Evolutionary conservation across 2,329 filamentous ascomycete genomes (phyloP), one percentile per base, ranked within the genome.

Genomic region (Lecanoromycetidae sp.): DNA sequence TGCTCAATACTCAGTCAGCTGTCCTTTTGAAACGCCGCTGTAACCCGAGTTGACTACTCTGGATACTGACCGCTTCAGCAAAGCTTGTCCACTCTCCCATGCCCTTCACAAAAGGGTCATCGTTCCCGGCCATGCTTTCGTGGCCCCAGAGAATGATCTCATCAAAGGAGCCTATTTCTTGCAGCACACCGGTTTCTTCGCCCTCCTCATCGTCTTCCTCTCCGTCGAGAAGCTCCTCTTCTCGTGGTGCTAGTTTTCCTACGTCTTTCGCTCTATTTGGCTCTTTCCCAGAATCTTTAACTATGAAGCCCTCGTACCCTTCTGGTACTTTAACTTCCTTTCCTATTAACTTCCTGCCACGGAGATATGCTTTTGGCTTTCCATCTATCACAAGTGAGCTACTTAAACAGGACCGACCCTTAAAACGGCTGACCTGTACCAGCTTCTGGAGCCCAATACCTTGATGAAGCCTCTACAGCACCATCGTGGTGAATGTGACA

Each of bases 91-190:
- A 94, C 63, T 94, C 87, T 55, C 81, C 75, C 35, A 94, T 67
- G 0, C 82, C 79, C 60, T 82, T 81, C 4, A 85, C 69, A 60
- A 87, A 91, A 1, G 75, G 69, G 63, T 94, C 86, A 23, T 70
- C 70, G 0, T 71, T 70, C 50, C 82, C 78, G 5, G 79, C 79
- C 41, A 76, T 57, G 1, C 67, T 63, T 55, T 91, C 87, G 61
- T 94, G 87, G 0, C 76, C 80, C 88, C 88, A 96, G n/a, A 94
- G 72, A 3, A 86, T 66, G 42, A 94, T 62, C 46, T 83, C 71
- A 5, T 87, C 77, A 59, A 95, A 95, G 13, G 71, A 71, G 1
- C 78, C 79, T 17, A 79, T 70, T 35, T 77, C 69, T 42, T 83
- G 73, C 55, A 90, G 63, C 1, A 73, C 35, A 17, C 70, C 70